Evolutionary conservation across 129 eudicot genomes (phyloP), one percentile per base, ranked within the genome.

Genomic region (Gnaphalium uliginosum): DNA sequence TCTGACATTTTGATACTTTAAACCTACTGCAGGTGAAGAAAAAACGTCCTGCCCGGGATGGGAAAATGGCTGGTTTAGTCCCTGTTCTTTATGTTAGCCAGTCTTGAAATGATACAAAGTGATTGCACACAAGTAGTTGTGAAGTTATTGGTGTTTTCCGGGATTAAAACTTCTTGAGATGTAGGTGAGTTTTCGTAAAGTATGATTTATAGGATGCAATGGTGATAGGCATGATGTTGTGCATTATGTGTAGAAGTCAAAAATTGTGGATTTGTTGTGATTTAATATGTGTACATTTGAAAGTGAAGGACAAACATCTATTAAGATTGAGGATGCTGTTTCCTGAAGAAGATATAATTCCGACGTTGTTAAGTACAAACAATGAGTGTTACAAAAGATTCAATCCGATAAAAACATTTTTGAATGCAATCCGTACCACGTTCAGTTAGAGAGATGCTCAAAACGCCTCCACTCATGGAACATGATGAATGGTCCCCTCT

Each of bases 51-150:
- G 97, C 96, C 4, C 81, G 97, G 81, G 98, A 94, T 84, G 98
- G 98, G 41, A 94, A 94, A 83, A 73, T 84, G 85, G 97, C 98
- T 22, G 98, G 98, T 27, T 86, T 94, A 10, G 98, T 94, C 65
- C 98, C 98, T 30, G 97, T 94, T 66, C 80, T 94, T 17, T 94
- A 94, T 82, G 96, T 88, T 76, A 90, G 81, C 77, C 96, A 89
- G 54, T 87, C 97, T 53, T 93, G 83, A 88, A 21, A 68, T 11
- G 74, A 5, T 21, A 63, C 68, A 29, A 29, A 6, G 68, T n/a
- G 72, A 27, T 19, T 15, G 30, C 21, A 48, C 22, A 32, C 51
- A 35, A 51, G 79, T 7, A 33, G 51, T 43, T 39, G 6, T 37
- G n/a, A 57, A 6, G 5, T 73, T 24, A 33, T 58, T 72, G 53